Evolutionary conservation across 2,329 filamentous ascomycete genomes (phyloP).

Genomic region (Colletotrichum sp.): DNA sequence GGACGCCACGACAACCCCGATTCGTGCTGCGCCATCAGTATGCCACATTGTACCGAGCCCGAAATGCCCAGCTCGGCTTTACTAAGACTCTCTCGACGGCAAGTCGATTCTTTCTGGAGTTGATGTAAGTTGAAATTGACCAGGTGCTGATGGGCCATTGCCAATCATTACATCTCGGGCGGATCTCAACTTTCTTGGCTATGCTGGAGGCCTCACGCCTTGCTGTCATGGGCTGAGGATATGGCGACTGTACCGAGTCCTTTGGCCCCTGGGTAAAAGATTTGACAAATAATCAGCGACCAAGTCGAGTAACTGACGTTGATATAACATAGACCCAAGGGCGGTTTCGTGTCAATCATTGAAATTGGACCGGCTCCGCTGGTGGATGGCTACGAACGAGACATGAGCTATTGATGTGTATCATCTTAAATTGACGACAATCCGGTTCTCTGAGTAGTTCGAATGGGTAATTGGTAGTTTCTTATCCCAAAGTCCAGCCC

Average conservation of each 20-base stretch:
- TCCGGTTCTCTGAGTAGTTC: too few species aligned
- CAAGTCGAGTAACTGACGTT: too few species aligned
- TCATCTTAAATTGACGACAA: too few species aligned
- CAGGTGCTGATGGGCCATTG: neutral
- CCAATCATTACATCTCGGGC: neutral
- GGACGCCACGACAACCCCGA: neutral
- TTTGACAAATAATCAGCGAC: rapidly evolving
- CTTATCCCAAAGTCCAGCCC: rapidly evolving
- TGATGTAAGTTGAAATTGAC: rapidly evolving
- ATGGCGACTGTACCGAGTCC: too few species aligned
- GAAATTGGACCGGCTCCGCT: rapidly evolving
- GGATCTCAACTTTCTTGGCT: neutral
- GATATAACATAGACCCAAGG: too few species aligned
- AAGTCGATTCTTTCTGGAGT: rapidly evolving
- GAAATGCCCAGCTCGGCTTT: neutral
- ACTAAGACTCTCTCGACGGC: too few species aligned
- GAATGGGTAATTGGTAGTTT: too few species aligned
- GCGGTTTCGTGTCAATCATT: too few species aligned
- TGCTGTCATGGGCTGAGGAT: neutral
- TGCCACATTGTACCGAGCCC: neutral
- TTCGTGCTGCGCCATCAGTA: neutral
- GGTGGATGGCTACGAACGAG: too few species aligned
- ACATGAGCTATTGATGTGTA: too few species aligned
- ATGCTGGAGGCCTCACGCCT: neutral
- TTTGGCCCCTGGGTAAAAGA: too few species aligned